A percentile compares a stretch with the other conserved stretches of the same genome.
phyloP scores from a whole-genome alignment of 345 rosid species.

The Orychophragmus violaceus region DNA sequence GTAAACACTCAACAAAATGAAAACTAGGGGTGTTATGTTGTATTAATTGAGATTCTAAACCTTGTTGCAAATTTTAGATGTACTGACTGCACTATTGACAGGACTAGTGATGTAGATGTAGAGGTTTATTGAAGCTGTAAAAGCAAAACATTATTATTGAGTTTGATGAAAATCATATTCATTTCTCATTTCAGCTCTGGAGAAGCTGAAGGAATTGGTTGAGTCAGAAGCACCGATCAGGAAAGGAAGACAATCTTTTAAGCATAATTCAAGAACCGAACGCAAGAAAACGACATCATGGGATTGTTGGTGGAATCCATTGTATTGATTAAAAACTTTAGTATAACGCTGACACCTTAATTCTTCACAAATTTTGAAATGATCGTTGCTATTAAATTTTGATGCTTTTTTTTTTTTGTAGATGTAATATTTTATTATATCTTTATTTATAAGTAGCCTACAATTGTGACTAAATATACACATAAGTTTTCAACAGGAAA shows the following conservation, averaged over 20 bases:
- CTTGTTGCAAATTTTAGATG: too few relatives aligned
- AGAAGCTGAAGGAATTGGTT: slow-evolving; percentile 62
- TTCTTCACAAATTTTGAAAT: slow-evolving; percentile 2
- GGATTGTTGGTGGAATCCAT: not conserved
- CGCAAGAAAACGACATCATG: not conserved
- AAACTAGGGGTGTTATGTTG: not conserved
- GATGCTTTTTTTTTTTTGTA: not conserved
- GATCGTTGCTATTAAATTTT: not conserved
- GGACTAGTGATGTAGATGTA: not conserved
- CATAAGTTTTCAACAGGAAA: not conserved
- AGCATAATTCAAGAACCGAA: slow-evolving; percentile 31
- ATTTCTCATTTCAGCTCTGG: slow-evolving; percentile 45
- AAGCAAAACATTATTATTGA: slow-evolving; percentile 2
- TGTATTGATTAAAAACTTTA: not conserved
- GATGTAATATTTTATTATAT: not conserved
- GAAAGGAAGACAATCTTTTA: slow-evolving; percentile 45
- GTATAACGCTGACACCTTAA: not conserved
- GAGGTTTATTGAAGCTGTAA: not conserved
- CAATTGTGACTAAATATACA: too few relatives aligned
- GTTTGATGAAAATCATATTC: not conserved
- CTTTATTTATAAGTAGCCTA: too few relatives aligned
- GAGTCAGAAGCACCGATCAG: slow-evolving; percentile 62
- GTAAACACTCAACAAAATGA: slow-evolving; percentile 32
- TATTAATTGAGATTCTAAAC: not conserved
- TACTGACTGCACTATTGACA: too few relatives aligned